Evolutionary conservation across 352 stramenopile genomes (phyloP), one percentile per base, ranked within the genome.

Genomic region (Globisporangium barbulae): DNA sequence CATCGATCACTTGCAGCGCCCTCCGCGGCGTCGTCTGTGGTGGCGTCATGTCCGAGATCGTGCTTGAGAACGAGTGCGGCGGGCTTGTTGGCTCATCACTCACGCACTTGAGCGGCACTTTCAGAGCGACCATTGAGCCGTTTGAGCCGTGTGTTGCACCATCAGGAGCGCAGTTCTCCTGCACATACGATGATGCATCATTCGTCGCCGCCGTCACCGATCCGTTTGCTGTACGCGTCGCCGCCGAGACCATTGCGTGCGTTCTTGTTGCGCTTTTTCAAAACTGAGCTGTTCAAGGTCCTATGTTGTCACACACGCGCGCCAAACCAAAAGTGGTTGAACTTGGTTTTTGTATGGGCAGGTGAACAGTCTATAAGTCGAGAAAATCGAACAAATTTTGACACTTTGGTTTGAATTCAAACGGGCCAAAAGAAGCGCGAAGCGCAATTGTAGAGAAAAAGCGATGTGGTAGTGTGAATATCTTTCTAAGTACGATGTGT

Each of bases 111-210:
- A 33, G 10, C n/a, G 53, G 2, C 5, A 19, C 6, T 72, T 41
- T 55, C 56, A 61, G 30, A 33, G 61, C 55, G 6, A 35, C 22
- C 12, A 69, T 48, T 30, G 64, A 19, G 2, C 8, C 25, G 33
- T 71, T 68, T 9, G 41, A 15, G 8, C 22, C n/a, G 21, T 52
- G 31, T 57, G 33, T 58, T 44, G 44, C 54, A 62, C 53, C 44
- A 0, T 42, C 56, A 30, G 67, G 69, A 8, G 76, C 69, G 57
- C 68, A 33, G 35, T 82, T 83, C 64, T 83, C 71, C 54, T 74
- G 73, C n/a, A 67, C 63, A n/a, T 68, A 22, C n/a, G 19, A 13
- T 41, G 28, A 25, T 17, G 28, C 17, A 19, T 56, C 50, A 2
- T 12, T 17, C 12, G 44, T n/a, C 49, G 37, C 33, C 9, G 28